A percentile compares a stretch with the other conserved stretches of the same genome.
These are phyloP conservation scores for Eustoma russellianum DNA, from an alignment of 257 asterid species.

Conservation along the genomic window DNA sequence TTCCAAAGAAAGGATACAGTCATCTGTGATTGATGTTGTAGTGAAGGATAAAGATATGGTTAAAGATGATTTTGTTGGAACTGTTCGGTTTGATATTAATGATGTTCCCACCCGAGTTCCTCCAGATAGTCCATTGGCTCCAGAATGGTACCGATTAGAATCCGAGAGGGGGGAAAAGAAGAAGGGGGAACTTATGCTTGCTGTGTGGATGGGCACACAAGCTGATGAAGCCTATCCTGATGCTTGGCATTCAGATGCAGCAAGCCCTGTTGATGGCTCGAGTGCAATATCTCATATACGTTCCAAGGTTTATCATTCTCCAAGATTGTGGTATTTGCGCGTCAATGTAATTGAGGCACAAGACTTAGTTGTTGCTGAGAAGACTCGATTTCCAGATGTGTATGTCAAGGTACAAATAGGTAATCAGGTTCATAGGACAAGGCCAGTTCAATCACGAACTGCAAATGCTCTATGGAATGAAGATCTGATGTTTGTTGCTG, in stretches of 20 bases:
- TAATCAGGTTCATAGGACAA: conserved; percentile 63
- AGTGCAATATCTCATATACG: conserved; percentile 46
- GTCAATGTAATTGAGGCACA: conserved; percentile 82
- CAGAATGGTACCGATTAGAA: conserved; percentile 82
- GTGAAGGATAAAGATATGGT: conserved; percentile 66
- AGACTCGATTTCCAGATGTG: conserved; percentile 45
- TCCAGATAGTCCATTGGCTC: conserved; percentile 97
- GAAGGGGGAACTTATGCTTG: conserved; percentile 78
- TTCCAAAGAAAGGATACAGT: conserved; percentile 62
- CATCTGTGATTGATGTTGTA: conserved; percentile 56
- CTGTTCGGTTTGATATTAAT: conserved; percentile 46
- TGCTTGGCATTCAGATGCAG: conserved; percentile 85
- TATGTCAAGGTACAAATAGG: conserved; percentile 68
- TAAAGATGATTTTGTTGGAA: conserved; percentile 75
- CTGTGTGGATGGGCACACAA: conserved; percentile 93
- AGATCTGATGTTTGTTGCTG: conserved; percentile 82
- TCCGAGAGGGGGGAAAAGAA: conserved; percentile 55
- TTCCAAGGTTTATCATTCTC: conserved; percentile 81
- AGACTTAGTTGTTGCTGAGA: conserved; percentile 54
- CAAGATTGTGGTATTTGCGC: conserved; percentile 81
- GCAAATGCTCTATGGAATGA: conserved; percentile 67
- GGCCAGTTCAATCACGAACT: conserved; percentile 39
- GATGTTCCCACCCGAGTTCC: conserved; percentile 83
- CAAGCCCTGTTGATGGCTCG: conserved; percentile 36
- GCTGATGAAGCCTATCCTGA: conserved; percentile 97